Conservation (phyloP, 768 basidiomycete genomes). For the Phylloporus rhodoxanthus region DNA sequence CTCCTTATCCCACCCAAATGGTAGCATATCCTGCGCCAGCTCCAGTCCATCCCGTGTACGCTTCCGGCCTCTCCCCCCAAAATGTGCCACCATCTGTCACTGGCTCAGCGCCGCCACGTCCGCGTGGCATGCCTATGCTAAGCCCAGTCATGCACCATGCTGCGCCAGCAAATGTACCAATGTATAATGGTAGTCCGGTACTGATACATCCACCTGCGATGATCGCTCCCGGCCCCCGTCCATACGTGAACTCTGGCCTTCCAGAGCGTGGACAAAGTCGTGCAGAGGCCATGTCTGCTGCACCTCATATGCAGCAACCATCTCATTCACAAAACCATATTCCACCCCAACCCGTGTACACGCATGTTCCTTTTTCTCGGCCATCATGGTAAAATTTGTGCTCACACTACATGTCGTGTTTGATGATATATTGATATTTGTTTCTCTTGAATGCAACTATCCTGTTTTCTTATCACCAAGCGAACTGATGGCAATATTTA, state of each 20-base stretch:
- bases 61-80: slow-evolving; percentile 37
- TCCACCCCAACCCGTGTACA: slow-evolving; percentile 27
- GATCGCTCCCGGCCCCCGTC: slow-evolving; percentile 27
- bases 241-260: slow-evolving; percentile 43
- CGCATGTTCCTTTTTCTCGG: slow-evolving; percentile 26
- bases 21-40: slow-evolving; percentile 59
- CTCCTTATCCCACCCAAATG: slow-evolving; percentile 61
- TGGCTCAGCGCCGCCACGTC: slow-evolving; percentile 34
- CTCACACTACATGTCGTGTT: slow-evolving; percentile 15
- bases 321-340: slow-evolving; percentile 25
- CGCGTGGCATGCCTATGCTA: slow-evolving; percentile 54
- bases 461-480: slow-evolving; percentile 4
- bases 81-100: slow-evolving; percentile 26
- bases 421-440: slow-evolving; percentile 32
- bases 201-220: slow-evolving; percentile 52
- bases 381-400: slow-evolving; percentile 27
- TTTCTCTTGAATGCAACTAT: slow-evolving; percentile 23
- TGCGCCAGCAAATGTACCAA: slow-evolving; percentile 36
- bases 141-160: slow-evolving; percentile 69
- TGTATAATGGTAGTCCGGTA: slow-evolving; percentile 67
- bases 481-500: slow-evolving; percentile 1
- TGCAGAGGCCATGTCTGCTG: slow-evolving; percentile 38
- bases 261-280: slow-evolving; percentile 46
- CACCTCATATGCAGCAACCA: slow-evolving; percentile 37
- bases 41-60: slow-evolving; percentile 43